Base-by-base conservation (phyloP, 78 protist genomes). In the Bodo saltans region DNA sequence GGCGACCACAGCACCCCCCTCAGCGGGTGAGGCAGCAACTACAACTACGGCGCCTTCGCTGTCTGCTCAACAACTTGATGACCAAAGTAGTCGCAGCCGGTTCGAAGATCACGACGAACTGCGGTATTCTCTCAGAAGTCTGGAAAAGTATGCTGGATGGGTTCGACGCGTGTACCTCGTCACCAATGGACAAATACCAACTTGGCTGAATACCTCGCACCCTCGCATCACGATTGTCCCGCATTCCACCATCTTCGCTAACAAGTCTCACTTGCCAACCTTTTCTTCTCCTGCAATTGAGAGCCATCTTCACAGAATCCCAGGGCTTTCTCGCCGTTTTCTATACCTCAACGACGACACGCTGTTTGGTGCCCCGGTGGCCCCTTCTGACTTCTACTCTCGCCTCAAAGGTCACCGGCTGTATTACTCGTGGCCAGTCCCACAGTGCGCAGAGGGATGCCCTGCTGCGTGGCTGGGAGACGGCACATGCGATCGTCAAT, bases 131-230 rank as follows among this genome's bases (percentile, higher is more conserved):
- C 76, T 97, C 53, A 89, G 99, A 27, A 92, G 96, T 23, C 42
- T 95, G 30, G 96, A 94, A 79, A 42, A 42, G 72, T 85, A 68
- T 70, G 97, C 97, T 3, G 97, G 97, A 28, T 97, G 98, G 98
- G 84, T 97, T 3, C 80, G 96, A n/a, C 71, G 88, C 32, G 70
- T 97, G 27, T 94, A 82, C 70, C 33, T 97, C 29, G 96, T 95
- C 25, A 97, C 99, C 33, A 95, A 96, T 75, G 96, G 98, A 11
- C 98, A 97, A 85, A 85, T 97, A 35, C 99, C 99, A 0, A 70
- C 60, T 40, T 97, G 99, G 99, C 70, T 97, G 32, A 86, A 96
- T 80, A 39, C 88, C 32, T 39, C 71, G 0, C 72, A 96, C 68
- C 98, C 98, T 0, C 34, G 32, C 47, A 25, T 86, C 34, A 80